phyloP scores from a whole-genome alignment of 1,284 basidiomycete genomes.

The Cystobasidium slooffiae region DNA sequence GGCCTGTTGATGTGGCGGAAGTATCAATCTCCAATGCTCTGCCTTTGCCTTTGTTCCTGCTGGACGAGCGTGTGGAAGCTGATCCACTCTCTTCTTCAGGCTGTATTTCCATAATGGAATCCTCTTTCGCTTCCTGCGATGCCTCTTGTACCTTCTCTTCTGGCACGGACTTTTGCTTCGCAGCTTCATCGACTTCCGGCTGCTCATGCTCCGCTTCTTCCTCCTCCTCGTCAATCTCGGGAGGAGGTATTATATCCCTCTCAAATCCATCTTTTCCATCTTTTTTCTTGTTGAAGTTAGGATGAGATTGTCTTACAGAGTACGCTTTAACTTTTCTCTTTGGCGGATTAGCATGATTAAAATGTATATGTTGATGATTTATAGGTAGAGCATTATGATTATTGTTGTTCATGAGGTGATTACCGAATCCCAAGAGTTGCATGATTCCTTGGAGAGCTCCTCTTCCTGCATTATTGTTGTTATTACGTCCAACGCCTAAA shows the following conservation, averaged over 20 bases:
- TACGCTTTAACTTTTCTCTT: slow-evolving; percentile 37
- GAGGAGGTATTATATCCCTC: slow-evolving; percentile 33
- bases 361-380: not conserved
- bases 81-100: not conserved
- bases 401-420: not conserved
- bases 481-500: not conserved
- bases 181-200: slow-evolving; percentile 63
- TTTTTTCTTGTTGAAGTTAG: slow-evolving; percentile 35
- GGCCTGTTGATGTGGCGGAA: not conserved
- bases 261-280: slow-evolving; percentile 36
- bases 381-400: not conserved
- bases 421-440: slow-evolving; percentile 10
- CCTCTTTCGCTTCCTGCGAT: slow-evolving; percentile 58
- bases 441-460: slow-evolving; percentile 9
- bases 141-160: slow-evolving; percentile 69
- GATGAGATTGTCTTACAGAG: slow-evolving; percentile 38
- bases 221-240: slow-evolving; percentile 39
- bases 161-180: slow-evolving; percentile 62
- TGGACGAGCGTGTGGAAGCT: not conserved
- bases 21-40: slow-evolving; percentile 4
- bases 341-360: slow-evolving; percentile 5
- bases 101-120: not conserved
- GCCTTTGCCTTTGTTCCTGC: not conserved
- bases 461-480: not conserved
- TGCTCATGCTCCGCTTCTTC: slow-evolving; percentile 35